A percentile compares a stretch with the other conserved stretches of the same genome.
Evolutionary conservation across 805 yeast species (phyloP).

Genomic region (Kazachstania martiniae): DNA sequence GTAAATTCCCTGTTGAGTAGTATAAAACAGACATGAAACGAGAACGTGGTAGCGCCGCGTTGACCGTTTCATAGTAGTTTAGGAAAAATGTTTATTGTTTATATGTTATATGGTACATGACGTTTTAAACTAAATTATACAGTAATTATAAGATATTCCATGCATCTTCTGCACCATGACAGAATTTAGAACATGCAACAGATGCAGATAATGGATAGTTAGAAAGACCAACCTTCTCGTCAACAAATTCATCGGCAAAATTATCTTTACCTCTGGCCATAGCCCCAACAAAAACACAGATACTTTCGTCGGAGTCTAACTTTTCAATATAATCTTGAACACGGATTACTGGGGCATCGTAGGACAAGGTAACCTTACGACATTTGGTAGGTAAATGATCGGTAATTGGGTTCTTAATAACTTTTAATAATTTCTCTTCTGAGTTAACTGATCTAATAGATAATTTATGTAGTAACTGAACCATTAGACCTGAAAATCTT

Average conservation of each 20-base stretch:
- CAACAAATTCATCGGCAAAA: slow-evolving; percentile 94
- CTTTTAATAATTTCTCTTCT: slow-evolving; percentile 86
- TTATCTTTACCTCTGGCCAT: slow-evolving; percentile 98
- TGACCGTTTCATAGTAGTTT: not conserved
- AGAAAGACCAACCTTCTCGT: slow-evolving; percentile 91
- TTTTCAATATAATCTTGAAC: slow-evolving; percentile 80
- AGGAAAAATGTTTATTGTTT: too few species aligned
- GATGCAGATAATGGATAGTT: slow-evolving; percentile 94
- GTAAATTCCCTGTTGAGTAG: too few species aligned
- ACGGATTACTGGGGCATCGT: slow-evolving; percentile 79
- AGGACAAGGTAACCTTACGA: slow-evolving; percentile 82
- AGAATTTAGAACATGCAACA: slow-evolving; percentile 95
- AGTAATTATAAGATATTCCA: slow-evolving; percentile 71
- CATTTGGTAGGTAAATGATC: slow-evolving; percentile 96
- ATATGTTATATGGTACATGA: too few species aligned
- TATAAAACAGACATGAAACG: too few species aligned
- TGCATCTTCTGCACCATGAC: slow-evolving; percentile 98
- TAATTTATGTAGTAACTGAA: slow-evolving; percentile 83
- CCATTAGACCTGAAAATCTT: slow-evolving; percentile 96
- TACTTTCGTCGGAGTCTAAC: slow-evolving; percentile 79
- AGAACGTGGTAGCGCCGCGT: too few species aligned
- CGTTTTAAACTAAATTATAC: too few species aligned
- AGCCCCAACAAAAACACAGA: slow-evolving; percentile 97
- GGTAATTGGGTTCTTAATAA: slow-evolving; percentile 92
- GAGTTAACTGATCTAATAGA: slow-evolving; percentile 91